Conservation (phyloP, 2,329 filamentous ascomycete genomes). For the Gyromitra esculenta region DNA sequence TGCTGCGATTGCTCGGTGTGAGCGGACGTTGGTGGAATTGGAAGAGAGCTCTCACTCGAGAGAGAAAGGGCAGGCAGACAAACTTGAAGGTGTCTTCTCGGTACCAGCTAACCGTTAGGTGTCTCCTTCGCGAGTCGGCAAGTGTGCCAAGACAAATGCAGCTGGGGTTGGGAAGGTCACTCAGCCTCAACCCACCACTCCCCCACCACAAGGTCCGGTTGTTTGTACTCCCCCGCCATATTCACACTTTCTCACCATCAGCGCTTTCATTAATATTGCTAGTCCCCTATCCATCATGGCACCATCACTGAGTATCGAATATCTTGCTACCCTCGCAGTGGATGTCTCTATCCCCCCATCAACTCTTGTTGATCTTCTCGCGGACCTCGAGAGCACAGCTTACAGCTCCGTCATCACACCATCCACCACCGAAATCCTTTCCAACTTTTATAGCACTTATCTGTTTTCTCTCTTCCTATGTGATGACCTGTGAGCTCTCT, state of each 20-base stretch:
- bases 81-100: slow-evolving; percentile 48
- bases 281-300: slow-evolving; percentile 32
- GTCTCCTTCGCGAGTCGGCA: slow-evolving; percentile 49
- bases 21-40: slow-evolving; percentile 36
- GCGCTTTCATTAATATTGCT: neutral
- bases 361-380: slow-evolving; percentile 50
- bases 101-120: slow-evolving; percentile 48
- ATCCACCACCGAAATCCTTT: slow-evolving; percentile 53
- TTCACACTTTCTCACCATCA: slow-evolving; percentile 15
- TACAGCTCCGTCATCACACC: slow-evolving; percentile 37
- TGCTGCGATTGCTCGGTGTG: slow-evolving; percentile 37
- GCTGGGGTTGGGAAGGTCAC: slow-evolving; percentile 7
- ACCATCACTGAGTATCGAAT: slow-evolving; percentile 26
- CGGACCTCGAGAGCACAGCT: slow-evolving; percentile 50
- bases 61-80: slow-evolving; percentile 9
- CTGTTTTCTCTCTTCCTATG: slow-evolving; percentile 56
- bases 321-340: slow-evolving; percentile 29
- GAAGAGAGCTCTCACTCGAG: slow-evolving; percentile 45
- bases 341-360: slow-evolving; percentile 48
- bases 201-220: slow-evolving; percentile 29
- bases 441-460: slow-evolving; percentile 56
- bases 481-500: slow-evolving; percentile 53
- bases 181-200: slow-evolving; percentile 33
- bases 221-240: slow-evolving; percentile 26
- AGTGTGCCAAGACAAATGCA: slow-evolving; percentile 42